Conservation (phyloP, 2,329 filamentous ascomycete genomes). For the Ophiognomonia clavigignenti-juglandacearum region DNA sequence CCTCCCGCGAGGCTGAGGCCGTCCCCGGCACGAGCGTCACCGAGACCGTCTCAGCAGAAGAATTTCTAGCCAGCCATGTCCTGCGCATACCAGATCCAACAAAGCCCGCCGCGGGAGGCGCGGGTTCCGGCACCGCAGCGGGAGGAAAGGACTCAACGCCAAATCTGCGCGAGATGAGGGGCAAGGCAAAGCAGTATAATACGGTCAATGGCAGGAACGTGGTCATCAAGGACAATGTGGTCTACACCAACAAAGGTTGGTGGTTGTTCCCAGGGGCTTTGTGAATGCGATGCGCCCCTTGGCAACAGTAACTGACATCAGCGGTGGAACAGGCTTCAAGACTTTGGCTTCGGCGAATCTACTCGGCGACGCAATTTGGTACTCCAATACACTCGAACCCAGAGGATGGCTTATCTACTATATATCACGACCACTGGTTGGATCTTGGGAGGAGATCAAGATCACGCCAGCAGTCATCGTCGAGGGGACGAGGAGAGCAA, state of each 20-base stretch:
- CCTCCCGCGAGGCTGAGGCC: conserved; percentile 81
- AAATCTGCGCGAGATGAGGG: conserved; percentile 77
- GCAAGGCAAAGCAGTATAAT: conserved; percentile 89
- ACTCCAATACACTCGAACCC: conserved; percentile 81
- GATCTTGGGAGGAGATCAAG: conserved; percentile 71
- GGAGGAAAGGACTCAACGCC: conserved; percentile 46
- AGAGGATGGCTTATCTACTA: conserved; percentile 97
- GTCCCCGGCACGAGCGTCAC: conserved; percentile 58
- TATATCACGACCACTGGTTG: conserved; percentile 83
- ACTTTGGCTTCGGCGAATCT: conserved; percentile 84
- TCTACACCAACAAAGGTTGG: conserved; percentile 94
- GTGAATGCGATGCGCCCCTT: neutral
- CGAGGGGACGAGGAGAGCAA: conserved; percentile 32
- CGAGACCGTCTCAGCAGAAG: conserved; percentile 83
- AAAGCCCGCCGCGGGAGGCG: conserved; percentile 37
- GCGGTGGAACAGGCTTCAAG: conserved; percentile 68
- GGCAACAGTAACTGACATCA: neutral
- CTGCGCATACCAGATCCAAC: conserved; percentile 67
- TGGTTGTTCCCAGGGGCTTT: conserved; percentile 2
- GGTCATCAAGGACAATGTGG: conserved; percentile 85
- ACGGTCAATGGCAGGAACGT: conserved; percentile 91
- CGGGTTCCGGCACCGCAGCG: conserved; percentile 34
- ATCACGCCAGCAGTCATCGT: conserved; percentile 62
- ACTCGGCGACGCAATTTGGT: conserved; percentile 79
- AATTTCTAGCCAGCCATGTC: conserved; percentile 96